Evolutionary conservation across 345 rosid species (phyloP).

Genomic region (Gossypium raimondii): DNA sequence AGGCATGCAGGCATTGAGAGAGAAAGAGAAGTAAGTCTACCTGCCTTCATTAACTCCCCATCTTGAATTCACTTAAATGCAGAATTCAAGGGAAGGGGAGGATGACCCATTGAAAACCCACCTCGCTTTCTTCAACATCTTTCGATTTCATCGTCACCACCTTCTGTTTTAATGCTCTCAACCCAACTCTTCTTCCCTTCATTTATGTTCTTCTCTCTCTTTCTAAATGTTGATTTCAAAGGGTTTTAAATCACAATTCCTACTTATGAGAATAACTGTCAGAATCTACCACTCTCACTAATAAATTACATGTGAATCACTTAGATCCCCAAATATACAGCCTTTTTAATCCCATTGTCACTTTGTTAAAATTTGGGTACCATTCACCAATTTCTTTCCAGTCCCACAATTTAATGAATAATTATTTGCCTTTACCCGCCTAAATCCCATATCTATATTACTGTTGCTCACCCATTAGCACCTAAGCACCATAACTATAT

Average conservation of each 20-base stretch:
- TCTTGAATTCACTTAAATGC: conserved; percentile 55
- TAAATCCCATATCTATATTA: background rate
- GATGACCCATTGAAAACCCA: conserved; percentile 30
- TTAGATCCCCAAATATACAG: background rate
- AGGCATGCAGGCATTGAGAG: conserved; percentile 17
- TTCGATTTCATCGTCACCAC: conserved; percentile 28
- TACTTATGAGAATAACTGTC: conserved; percentile 15
- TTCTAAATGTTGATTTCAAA: background rate
- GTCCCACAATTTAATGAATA: background rate
- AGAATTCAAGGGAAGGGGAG: conserved; percentile 33
- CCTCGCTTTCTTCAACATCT: conserved; percentile 45
- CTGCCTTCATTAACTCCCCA: conserved; percentile 39
- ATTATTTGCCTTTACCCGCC: background rate
- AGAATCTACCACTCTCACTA: conserved; percentile 13
- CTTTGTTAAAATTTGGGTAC: background rate
- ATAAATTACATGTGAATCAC: background rate
- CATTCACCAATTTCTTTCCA: background rate
- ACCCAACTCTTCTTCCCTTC: conserved; percentile 45
- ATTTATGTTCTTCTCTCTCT: conserved; percentile 24
- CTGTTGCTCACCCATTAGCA: background rate
- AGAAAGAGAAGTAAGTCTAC: conserved; percentile 22
- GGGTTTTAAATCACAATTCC: background rate
- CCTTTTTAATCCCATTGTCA: background rate
- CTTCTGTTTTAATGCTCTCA: conserved; percentile 43
- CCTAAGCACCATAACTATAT: background rate